A percentile compares a stretch with the other conserved stretches of the same genome.
These are phyloP conservation scores for Calonectria henricotiae DNA, from an alignment of 2,329 filamentous ascomycete genomes.

Conservation along the genomic window DNA sequence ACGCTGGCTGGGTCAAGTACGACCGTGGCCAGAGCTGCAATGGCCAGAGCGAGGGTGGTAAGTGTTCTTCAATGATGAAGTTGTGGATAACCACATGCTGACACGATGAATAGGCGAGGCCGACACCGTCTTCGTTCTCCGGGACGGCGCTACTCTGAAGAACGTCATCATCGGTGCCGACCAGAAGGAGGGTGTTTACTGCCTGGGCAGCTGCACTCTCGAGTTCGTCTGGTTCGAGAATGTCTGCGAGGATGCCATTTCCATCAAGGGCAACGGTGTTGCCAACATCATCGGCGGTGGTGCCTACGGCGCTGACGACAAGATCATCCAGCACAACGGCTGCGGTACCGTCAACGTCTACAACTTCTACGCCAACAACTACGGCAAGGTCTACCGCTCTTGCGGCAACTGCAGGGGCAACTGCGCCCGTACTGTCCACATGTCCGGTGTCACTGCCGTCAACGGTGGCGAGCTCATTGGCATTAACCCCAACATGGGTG, in stretches of 20 bases:
- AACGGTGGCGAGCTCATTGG: constrained; percentile 63
- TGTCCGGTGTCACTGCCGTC: constrained; percentile 61
- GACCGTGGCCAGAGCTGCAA: constrained; percentile 62
- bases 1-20: constrained; percentile 58
- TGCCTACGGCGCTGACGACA: constrained; percentile 59
- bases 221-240: constrained; percentile 68
- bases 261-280: constrained; percentile 56
- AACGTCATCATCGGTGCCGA: constrained; percentile 66
- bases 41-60: constrained; percentile 62
- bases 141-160: constrained; percentile 61
- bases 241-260: constrained; percentile 60
- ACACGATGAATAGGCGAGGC: constrained; percentile 35
- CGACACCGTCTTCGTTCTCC: constrained; percentile 62
- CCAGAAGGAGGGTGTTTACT: constrained; percentile 66
- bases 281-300: constrained; percentile 62
- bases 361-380: constrained; percentile 64
- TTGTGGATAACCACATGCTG: not conserved
- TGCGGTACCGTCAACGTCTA: constrained; percentile 62
- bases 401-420: constrained; percentile 53
- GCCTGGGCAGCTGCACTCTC: constrained; percentile 61
- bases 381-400: constrained; percentile 61
- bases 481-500: constrained; percentile 61
- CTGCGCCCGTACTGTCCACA: constrained; percentile 62
- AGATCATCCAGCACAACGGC: constrained; percentile 62
- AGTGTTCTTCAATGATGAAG: not conserved